A percentile compares a stretch with the other conserved stretches of the same genome.
Evolutionary conservation across 106 monocot genomes (phyloP).

Genomic region (Dioscorea alata): DNA sequence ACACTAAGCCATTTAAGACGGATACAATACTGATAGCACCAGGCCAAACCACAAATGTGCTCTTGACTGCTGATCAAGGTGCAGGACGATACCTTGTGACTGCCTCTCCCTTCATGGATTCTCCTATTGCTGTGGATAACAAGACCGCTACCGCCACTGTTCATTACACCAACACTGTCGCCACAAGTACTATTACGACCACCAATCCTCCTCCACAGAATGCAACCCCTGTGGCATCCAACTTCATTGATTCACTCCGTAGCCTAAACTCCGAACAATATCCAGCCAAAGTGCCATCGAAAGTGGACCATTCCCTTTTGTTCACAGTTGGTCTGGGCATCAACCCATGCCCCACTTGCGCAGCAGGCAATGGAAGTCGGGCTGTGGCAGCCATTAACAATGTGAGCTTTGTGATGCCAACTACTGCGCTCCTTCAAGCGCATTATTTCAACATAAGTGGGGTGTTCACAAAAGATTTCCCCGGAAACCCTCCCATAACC

Average conservation of each 20-base stretch:
- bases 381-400: slow-evolving; percentile 54
- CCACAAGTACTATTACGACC: neutral
- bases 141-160: slow-evolving; percentile 26
- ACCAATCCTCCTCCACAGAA: slow-evolving; percentile 25
- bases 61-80: slow-evolving; percentile 16
- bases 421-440: slow-evolving; percentile 40
- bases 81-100: slow-evolving; percentile 19
- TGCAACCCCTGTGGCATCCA: slow-evolving; percentile 30
- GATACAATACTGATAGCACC: slow-evolving; percentile 21
- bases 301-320: slow-evolving; percentile 39
- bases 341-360: slow-evolving; percentile 42
- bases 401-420: slow-evolving; percentile 57
- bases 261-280: slow-evolving; percentile 40
- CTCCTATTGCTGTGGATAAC: slow-evolving; percentile 12
- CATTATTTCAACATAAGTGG: slow-evolving; percentile 45
- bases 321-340: slow-evolving; percentile 55
- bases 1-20: slow-evolving; percentile 26
- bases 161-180: slow-evolving; percentile 10
- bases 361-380: slow-evolving; percentile 9
- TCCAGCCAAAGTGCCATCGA: slow-evolving; percentile 30
- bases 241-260: slow-evolving; percentile 27
- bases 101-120: slow-evolving; percentile 26
- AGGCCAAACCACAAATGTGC: slow-evolving; percentile 37
- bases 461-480: slow-evolving; percentile 47
- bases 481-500: slow-evolving; percentile 16